Percentiles rank a stretch among this genome's conserved stretches.
These are phyloP conservation scores for Pichia kudriavzevii DNA, from an alignment of 1,139 yeast genomes.

Conservation along the genomic window DNA sequence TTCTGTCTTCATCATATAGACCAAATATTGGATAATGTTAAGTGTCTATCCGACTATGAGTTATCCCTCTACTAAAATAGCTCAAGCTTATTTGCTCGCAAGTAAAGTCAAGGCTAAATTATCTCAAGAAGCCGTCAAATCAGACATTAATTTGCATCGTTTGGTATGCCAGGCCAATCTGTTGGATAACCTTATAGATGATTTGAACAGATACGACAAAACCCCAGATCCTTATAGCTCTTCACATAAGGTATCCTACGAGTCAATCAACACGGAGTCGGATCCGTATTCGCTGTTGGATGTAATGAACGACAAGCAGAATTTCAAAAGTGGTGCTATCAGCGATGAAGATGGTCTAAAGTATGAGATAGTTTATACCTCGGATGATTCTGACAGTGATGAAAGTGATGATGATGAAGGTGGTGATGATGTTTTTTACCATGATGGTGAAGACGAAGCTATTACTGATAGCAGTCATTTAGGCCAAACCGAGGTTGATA, in stretches of 20 bases:
- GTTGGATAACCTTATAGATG: slow-evolving; percentile 61
- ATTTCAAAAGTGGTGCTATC: no score
- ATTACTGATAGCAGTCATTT: no score
- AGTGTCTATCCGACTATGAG: no score
- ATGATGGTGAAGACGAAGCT: slow-evolving; percentile 5
- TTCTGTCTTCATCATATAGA: no score
- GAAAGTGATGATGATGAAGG: slow-evolving; percentile 1
- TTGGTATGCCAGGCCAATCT: slow-evolving; percentile 73
- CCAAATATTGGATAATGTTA: no score
- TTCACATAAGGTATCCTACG: slow-evolving; percentile 7
- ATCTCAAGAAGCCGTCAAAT: slow-evolving; percentile 55
- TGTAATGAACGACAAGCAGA: no score
- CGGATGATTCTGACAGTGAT: slow-evolving; percentile 1
- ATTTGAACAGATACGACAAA: slow-evolving; percentile 16
- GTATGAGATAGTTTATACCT: no score
- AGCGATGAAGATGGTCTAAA: slow-evolving; percentile 7
- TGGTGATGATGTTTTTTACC: slow-evolving; percentile 7
- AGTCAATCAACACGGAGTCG: slow-evolving; percentile 11
- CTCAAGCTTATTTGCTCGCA: slow-evolving; percentile 51
- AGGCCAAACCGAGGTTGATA: no score
- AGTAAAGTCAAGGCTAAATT: slow-evolving; percentile 62
- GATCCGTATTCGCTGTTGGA: slow-evolving; percentile 13
- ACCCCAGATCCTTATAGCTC: slow-evolving; percentile 15
- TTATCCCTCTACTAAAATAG: slow-evolving; percentile 9
- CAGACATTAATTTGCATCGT: slow-evolving; percentile 52